Base-by-base conservation (phyloP, 495 filamentous ascomycete genomes). In the Penicillium goetzii region DNA sequence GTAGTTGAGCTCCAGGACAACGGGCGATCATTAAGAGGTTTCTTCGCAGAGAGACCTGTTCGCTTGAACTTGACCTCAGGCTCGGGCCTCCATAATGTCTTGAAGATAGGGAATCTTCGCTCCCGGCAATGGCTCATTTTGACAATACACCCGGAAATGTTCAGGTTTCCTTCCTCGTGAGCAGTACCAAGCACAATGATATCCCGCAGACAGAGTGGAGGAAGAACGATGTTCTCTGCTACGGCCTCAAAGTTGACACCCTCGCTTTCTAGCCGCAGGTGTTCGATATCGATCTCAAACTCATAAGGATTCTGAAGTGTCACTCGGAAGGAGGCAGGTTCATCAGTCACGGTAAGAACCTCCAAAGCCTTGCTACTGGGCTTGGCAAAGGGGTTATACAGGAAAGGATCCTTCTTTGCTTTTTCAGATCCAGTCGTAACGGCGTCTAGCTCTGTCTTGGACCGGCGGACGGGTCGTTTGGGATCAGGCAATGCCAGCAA, bases 261-360 rank as follows among this genome's bases (percentile, higher is more conserved):
- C 38, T 89, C 86, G 7, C 86, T 83, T 58, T 92, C 86, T 6
- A 98, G 75, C n/a, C 81, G 83, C 58, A 99, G 80, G 34, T 85
- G 86, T 69, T 97, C 94, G 49, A 98, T 85, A 57, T 95, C 91
- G 2, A 99, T 68, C 52, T 97, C 92, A 68, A 97, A 90, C 56
- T 97, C 93, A 71, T 91, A 97, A 2, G 92, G 91, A 68, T 99
- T 99, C 68, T 98, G 96, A 5, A 99, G 80, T 9, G 88, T 91
- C 32, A 98, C 82, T 69, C 81, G 83, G 73, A 97, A 97, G 3
- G 82, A 83, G 3, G 89, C 88, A 65, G 81, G 74, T 72, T 98
- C 94, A 30, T 87, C 88, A 5, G 91, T 86, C 60, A 96, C 88
- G 51, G 96, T 79, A 15, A 92, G 79, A 61, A 80, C 79, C 62